These are phyloP conservation scores for Mortierella sp. DNA, from an alignment of 371 early-diverging fungal species.

Conservation along the genomic window DNA sequence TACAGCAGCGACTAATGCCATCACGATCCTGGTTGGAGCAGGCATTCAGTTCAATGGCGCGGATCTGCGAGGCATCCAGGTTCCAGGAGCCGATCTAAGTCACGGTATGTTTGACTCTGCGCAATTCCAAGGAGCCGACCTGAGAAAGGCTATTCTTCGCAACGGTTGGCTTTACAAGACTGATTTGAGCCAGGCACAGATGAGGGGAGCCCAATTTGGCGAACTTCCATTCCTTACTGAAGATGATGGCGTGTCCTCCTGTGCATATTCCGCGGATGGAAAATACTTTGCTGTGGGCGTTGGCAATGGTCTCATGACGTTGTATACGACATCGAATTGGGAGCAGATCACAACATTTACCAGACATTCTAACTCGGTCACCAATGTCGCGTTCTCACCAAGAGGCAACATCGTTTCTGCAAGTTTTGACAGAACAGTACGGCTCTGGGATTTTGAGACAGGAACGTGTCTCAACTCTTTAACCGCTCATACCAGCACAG, in stretches of 20 bases:
- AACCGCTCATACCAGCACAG: neutral
- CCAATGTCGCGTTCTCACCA: neutral
- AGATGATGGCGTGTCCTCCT: neutral
- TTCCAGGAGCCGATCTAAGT: neutral
- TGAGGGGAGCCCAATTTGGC: neutral
- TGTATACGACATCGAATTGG: neutral
- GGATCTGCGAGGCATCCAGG: neutral
- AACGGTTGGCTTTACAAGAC: neutral
- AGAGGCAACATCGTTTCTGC: neutral
- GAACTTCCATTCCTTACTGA: neutral
- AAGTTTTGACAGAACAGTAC: neutral
- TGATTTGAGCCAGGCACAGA: neutral
- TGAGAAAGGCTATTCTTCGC: neutral
- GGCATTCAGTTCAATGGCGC: neutral
- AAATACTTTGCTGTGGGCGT: neutral
- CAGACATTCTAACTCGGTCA: neutral
- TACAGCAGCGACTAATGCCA: constrained; percentile 2
- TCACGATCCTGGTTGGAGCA: constrained; percentile 5
- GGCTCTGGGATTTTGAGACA: neutral
- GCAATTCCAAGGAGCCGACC: constrained; percentile 4
- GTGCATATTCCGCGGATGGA: neutral
- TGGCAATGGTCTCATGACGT: neutral
- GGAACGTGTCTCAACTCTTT: neutral
- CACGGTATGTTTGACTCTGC: constrained; percentile 1
- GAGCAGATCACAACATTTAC: neutral